Conservation (phyloP, 139 green algal genomes). For the Limnomonas spitsbergensis region DNA sequence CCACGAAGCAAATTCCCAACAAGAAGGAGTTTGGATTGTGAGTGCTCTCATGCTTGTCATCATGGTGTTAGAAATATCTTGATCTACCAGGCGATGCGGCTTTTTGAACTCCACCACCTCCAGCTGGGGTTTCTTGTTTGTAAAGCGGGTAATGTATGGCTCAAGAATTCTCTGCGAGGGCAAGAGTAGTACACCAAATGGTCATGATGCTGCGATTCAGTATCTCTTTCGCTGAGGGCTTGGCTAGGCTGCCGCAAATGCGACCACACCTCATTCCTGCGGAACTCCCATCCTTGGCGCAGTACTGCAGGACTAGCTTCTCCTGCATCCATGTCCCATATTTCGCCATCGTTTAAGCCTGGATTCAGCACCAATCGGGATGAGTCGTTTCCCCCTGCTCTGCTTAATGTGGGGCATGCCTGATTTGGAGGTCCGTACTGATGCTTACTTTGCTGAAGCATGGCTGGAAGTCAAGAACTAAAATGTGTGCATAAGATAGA, state of each 20-base stretch:
- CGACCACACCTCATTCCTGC: conserved; percentile 30
- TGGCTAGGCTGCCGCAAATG: conserved; percentile 1
- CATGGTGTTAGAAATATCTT: too few relatives aligned
- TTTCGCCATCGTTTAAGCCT: conserved; percentile 34
- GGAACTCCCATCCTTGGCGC: conserved; percentile 30
- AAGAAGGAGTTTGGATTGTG: conserved; percentile 17
- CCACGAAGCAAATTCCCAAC: conserved; percentile 27
- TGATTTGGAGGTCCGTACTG: too few relatives aligned
- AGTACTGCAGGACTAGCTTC: conserved; percentile 33
- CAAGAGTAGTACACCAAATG: too few relatives aligned
- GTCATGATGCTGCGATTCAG: too few relatives aligned
- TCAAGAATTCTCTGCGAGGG: conserved; percentile 20
- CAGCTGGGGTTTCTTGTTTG: conserved; percentile 20
- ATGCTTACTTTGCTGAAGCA: background rate
- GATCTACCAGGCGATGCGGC: conserved; percentile 11
- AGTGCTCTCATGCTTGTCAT: conserved; percentile 8
- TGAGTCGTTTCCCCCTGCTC: too few relatives aligned
- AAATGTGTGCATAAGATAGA: background rate
- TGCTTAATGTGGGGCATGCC: too few relatives aligned
- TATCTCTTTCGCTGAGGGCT: too few relatives aligned
- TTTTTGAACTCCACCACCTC: conserved; percentile 11
- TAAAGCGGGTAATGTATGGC: conserved; percentile 17
- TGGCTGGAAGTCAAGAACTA: background rate
- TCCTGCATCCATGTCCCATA: conserved; percentile 38
- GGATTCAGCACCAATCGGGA: too few relatives aligned